Evolutionary conservation across 2,329 filamentous ascomycete genomes (phyloP).

Genomic region (Stachybotrys echinatus): DNA sequence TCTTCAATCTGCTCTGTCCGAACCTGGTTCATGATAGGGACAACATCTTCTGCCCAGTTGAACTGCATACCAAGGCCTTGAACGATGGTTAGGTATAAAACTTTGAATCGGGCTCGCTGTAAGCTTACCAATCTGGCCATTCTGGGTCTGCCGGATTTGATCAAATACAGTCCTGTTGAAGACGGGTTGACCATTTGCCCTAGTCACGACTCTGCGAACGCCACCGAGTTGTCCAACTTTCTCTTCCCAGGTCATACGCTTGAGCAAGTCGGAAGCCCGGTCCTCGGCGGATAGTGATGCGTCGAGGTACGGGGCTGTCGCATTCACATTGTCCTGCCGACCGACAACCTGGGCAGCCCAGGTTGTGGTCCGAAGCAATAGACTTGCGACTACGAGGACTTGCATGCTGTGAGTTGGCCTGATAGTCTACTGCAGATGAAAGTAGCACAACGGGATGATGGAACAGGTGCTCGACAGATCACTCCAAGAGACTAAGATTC

Average conservation of each 20-base stretch:
- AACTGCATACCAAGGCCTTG: constrained; percentile 20
- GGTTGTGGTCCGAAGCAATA: too few relatives aligned
- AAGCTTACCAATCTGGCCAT: constrained; percentile 14
- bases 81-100: too few relatives aligned
- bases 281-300: not conserved
- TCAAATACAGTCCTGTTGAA: constrained; percentile 12
- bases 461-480: too few relatives aligned
- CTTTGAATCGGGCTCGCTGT: too few relatives aligned
- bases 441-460: too few relatives aligned
- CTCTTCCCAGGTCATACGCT: constrained; percentile 12
- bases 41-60: constrained; percentile 19
- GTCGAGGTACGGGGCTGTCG: too few relatives aligned
- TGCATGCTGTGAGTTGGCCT: too few relatives aligned
- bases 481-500: too few relatives aligned
- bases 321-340: too few relatives aligned
- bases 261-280: not conserved
- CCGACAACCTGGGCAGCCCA: too few relatives aligned
- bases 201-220: constrained; percentile 8
- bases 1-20: constrained; percentile 10
- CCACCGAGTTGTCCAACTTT: constrained; percentile 14
- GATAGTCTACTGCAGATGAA: too few relatives aligned
- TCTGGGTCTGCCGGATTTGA: constrained; percentile 9
- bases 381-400: too few relatives aligned
- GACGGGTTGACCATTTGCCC: constrained; percentile 4
- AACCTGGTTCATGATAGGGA: constrained; percentile 18